These are phyloP conservation scores for Lophium mytilinum DNA, from an alignment of 495 filamentous ascomycete genomes.

Conservation along the genomic window DNA sequence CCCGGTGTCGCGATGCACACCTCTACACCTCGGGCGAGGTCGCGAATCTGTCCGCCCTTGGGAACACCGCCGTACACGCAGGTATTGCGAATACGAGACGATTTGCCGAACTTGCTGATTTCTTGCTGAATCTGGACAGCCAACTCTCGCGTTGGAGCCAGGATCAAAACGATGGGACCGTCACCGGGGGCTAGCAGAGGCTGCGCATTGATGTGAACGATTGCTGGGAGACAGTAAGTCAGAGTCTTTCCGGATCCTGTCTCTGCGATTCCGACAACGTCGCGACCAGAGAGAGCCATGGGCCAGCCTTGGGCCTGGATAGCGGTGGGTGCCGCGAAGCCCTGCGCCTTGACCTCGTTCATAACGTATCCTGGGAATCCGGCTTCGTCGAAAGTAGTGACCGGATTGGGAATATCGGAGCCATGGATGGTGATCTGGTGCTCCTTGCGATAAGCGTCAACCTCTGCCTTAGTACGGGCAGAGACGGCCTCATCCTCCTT, in stretches of 20 bases:
- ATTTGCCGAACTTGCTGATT: slow-evolving; percentile 94
- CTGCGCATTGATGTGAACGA: slow-evolving; percentile 99
- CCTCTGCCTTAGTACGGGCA: slow-evolving; percentile 64
- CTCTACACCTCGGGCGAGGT: slow-evolving; percentile 79
- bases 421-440: slow-evolving; percentile 75
- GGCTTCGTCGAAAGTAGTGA: slow-evolving; percentile 95
- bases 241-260: slow-evolving; percentile 98
- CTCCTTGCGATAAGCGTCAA: slow-evolving; percentile 76
- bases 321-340: slow-evolving; percentile 82
- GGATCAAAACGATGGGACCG: slow-evolving; percentile 89
- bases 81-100: slow-evolving; percentile 95
- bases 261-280: slow-evolving; percentile 98
- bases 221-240: slow-evolving; percentile 95
- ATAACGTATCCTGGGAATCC: slow-evolving; percentile 95
- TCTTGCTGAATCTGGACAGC: slow-evolving; percentile 97
- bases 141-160: slow-evolving; percentile 93
- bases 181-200: slow-evolving; percentile 94
- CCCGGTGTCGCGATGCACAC: slow-evolving; percentile 95
- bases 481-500: slow-evolving; percentile 80
- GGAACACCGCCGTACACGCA: slow-evolving; percentile 99
- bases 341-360: slow-evolving; percentile 96
- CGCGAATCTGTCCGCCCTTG: slow-evolving; percentile 91
- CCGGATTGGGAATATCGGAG: slow-evolving; percentile 73
- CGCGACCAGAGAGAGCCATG: slow-evolving; percentile 95
- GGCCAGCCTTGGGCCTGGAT: slow-evolving; percentile 99